Evolutionary conservation across 1,284 basidiomycete species (phyloP), one percentile per base, ranked within the genome.

Genomic region (Lentinus polychrous): DNA sequence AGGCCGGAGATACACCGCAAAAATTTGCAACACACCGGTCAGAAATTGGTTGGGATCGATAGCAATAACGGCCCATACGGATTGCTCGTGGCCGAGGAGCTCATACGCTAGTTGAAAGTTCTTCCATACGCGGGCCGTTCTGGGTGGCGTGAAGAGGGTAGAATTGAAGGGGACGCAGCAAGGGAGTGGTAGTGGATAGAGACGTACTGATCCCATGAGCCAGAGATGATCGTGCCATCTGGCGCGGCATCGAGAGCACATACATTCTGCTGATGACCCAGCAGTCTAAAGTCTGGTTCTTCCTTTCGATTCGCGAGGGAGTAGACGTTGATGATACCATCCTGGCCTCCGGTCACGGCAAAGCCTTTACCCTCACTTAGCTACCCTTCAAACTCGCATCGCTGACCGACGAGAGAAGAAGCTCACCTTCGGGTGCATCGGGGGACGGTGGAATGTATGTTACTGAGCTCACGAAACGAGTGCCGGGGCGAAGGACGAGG

Each of bases 101-200:
- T 88, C 87, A 55, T 90, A 81, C 2, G 75, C 74, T 52, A 86
- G 73, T 57, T 84, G 68, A 61, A 87, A 92, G 61, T 90, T 71
- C 63, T 82, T 86, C 96, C 96, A 99, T 0, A 99, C 83, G 66
- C 90, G 90, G 17, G 92, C 95, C 0, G 94, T 94, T 58, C 93
- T 95, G 61, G 37, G 50, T 14, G 37, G 36, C 34, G 3, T 14
- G 40, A 31, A 14, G 45, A 40, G 44, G 18, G 46, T 10, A 27
- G 27, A 27, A 27, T 27, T 27, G 47, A 43, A 48, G 49, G 14
- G 8, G 17, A 33, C 17, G 43, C 5, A 24, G n/a, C 8, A n/a
- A 44, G 23, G 31, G n/a, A 37, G 40, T 43, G 12, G 36, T 45
- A 50, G 33, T 5, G 8, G 43, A 11, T 15, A 48, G 43, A 22